These are phyloP conservation scores for Aspergillus brunneoviolaceus DNA, from an alignment of 2,329 filamentous ascomycete genomes.

Conservation along the genomic window DNA sequence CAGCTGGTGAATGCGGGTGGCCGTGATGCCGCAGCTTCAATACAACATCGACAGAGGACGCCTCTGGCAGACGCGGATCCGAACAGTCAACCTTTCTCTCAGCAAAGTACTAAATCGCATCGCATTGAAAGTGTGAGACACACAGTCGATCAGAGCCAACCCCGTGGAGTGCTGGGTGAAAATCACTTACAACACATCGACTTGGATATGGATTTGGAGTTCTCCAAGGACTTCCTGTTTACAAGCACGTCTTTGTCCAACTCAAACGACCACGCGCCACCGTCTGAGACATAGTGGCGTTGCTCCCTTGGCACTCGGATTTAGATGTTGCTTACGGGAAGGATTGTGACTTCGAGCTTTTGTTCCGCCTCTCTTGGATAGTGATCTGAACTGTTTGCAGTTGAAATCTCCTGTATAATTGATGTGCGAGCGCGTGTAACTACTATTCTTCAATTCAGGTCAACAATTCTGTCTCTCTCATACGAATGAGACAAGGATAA, in stretches of 20 bases:
- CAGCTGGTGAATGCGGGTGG: constrained; percentile 11
- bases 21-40: not conserved
- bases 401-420: too few relatives aligned
- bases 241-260: constrained; percentile 33
- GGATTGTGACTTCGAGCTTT: too few relatives aligned
- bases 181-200: constrained; percentile 30
- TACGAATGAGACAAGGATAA: too few relatives aligned
- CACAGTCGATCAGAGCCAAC: constrained; percentile 13
- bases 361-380: too few relatives aligned
- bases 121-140: constrained; percentile 7
- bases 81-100: constrained; percentile 29
- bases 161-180: constrained; percentile 14
- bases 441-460: too few relatives aligned
- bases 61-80: constrained; percentile 26
- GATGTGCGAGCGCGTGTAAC: too few relatives aligned
- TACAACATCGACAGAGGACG: constrained; percentile 18
- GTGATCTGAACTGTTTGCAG: too few relatives aligned
- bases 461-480: too few relatives aligned
- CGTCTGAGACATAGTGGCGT: not conserved
- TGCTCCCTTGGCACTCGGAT: not conserved
- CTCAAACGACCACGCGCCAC: constrained; percentile 17
- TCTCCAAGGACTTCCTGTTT: constrained; percentile 37
- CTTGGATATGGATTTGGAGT: constrained; percentile 36
- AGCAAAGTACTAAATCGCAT: constrained; percentile 14
- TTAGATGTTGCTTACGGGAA: too few relatives aligned